These are phyloP conservation scores for Ganoderma lucidum DNA, from an alignment of 1,284 basidiomycete genomes.

Conservation along the genomic window DNA sequence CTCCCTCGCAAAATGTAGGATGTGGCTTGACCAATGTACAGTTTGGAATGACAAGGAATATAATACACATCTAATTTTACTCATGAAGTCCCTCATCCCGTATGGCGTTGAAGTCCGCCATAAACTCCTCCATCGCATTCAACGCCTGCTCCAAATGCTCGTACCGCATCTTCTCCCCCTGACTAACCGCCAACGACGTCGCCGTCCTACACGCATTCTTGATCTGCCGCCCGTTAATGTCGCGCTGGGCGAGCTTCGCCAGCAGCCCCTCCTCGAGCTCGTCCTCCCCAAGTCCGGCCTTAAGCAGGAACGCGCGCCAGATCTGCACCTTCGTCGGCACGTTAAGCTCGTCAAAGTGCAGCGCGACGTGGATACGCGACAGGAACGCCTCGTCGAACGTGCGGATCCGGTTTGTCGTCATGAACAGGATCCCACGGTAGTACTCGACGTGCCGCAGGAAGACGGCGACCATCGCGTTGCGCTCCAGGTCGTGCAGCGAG, in stretches of 20 bases:
- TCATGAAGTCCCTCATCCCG: too few species aligned
- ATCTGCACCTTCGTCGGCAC: slow-evolving; percentile 57
- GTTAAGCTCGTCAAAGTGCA: slow-evolving; percentile 63
- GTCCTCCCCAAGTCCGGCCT: slow-evolving; percentile 35
- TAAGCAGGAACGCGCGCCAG: slow-evolving; percentile 62
- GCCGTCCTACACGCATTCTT: slow-evolving; percentile 71
- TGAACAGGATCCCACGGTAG: slow-evolving; percentile 68
- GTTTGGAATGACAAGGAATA: too few species aligned
- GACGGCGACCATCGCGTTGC: slow-evolving; percentile 70
- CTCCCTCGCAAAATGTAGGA: too few species aligned
- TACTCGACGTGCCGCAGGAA: slow-evolving; percentile 70
- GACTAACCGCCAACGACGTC: slow-evolving; percentile 58
- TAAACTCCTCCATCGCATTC: slow-evolving; percentile 47
- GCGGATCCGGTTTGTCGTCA: slow-evolving; percentile 70
- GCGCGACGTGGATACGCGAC: slow-evolving; percentile 68
- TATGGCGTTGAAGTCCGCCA: slow-evolving; percentile 23
- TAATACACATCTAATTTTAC: not conserved
- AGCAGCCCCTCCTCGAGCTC: slow-evolving; percentile 47
- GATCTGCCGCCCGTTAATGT: slow-evolving; percentile 68
- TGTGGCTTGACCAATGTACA: too few species aligned
- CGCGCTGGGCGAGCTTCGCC: slow-evolving; percentile 50
- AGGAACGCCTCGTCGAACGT: slow-evolving; percentile 73
- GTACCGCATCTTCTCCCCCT: slow-evolving; percentile 52
- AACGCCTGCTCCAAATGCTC: slow-evolving; percentile 62
- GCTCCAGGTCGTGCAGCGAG: slow-evolving; percentile 62